Evolutionary conservation across 805 yeast genomes (phyloP).

Genomic region (Saturnispora serradocipensis): DNA sequence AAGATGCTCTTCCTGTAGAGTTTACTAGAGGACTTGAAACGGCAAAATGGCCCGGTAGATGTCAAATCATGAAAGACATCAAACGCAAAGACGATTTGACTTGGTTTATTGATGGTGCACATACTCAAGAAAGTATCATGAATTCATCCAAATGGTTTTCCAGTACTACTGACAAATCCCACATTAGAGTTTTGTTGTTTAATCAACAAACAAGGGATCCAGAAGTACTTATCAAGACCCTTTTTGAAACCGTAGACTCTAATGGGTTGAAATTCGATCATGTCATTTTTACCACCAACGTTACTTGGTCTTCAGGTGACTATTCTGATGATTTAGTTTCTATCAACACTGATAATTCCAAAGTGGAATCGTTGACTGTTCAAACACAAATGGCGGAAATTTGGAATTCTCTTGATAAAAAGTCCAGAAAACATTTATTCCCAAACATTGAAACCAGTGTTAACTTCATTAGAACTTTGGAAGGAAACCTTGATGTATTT

Average conservation of each 20-base stretch:
- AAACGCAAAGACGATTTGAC: constrained; percentile 36
- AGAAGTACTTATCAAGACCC: constrained; percentile 44
- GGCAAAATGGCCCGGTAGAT: constrained; percentile 93
- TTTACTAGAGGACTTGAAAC: constrained; percentile 51
- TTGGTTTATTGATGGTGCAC: constrained; percentile 97
- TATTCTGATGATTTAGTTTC: constrained; percentile 81
- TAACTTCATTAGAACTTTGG: constrained; percentile 40
- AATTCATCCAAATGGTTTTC: constrained; percentile 81
- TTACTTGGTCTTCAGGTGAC: constrained; percentile 78
- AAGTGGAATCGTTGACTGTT: constrained; percentile 69
- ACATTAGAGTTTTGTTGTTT: constrained; percentile 53
- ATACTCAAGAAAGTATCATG: constrained; percentile 76
- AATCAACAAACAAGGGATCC: constrained; percentile 95
- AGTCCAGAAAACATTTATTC: constrained; percentile 39
- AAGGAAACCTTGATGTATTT: constrained; percentile 57
- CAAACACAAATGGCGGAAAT: constrained; percentile 65
- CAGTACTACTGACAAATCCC: constrained; percentile 22
- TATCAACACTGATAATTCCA: constrained; percentile 69
- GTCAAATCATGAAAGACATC: constrained; percentile 51
- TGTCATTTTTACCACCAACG: constrained; percentile 81
- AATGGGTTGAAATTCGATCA: constrained; percentile 49
- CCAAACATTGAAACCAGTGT: constrained; percentile 71
- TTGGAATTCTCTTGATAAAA: constrained; percentile 52
- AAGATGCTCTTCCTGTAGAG: constrained; percentile 35
- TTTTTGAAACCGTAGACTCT: constrained; percentile 36